Evolutionary conservation across 805 yeast genomes (phyloP), one percentile per base, ranked within the genome.

Genomic region (Candida montana): DNA sequence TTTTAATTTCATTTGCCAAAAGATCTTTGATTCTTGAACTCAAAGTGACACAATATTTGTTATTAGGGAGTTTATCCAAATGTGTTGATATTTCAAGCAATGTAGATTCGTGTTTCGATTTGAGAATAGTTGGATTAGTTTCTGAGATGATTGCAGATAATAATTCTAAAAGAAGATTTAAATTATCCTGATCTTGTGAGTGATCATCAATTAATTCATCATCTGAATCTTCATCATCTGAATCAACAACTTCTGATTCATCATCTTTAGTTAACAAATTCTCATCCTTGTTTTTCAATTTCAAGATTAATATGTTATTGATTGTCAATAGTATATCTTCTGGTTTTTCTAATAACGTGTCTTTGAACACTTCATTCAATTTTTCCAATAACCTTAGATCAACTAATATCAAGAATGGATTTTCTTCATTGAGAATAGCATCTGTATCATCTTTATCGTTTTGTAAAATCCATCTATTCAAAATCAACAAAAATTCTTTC

Each of bases 381-480:
- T 64, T 60, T 54, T 88, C 93, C 38, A 90, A 59, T 10, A 87
- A 54, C 45, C 81, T 74, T 44, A 87, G 63, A 53, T 83, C 82
- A 7, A 78, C 62, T 29, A 85, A 62, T 40, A 75, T 67, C 7
- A 71, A 50, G 39, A 77, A 71, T n/a, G 86, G 82, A 45, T 72
- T 69, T 5, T 65, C 64, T 1, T 52, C 51, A 9, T 50, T 13
- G n/a, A 26, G 52, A 10, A 54, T 46, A 1, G 48, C 13, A 1
- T 31, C 37, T 8, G 42, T 42, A 2, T 29, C 31, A 2, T 31
- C 38, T 2, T 31, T 11, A 6, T 45, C 41, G 17, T 43, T 45
- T 11, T 51, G 48, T 23, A 51, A 43, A 18, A 84, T 67, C 90
- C 95, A 86, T 49, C 80, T 65, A 42, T 71, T 70, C 46, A 91